Base-by-base conservation (phyloP, 176 grass and related monocot species). In the Hyparrhenia diplandra region DNA sequence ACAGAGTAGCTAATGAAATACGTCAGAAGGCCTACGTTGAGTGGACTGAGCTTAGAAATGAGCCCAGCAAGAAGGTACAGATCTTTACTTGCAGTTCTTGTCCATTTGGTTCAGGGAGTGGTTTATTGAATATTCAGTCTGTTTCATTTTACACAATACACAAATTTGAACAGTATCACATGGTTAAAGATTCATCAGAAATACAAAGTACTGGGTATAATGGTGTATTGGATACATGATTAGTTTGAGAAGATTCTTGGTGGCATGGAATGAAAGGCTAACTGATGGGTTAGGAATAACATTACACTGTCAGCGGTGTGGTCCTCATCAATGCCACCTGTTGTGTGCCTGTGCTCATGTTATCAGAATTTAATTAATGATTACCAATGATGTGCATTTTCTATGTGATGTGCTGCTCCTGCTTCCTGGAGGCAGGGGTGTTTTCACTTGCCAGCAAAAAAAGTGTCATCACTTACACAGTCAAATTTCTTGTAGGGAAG, bases 21-120 rank as follows among this genome's bases (percentile, higher is more conserved):
- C 93, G 93, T 69, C 92, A 99, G 75, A 88, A 90, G 64, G 92
- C 83, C 42, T 99, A 93, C 60, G 49, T 24, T 4, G 52, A 88
- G 66, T 95, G 90, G 92, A 39, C 70, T 73, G 78, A 81, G 27
- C 79, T 99, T 43, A 95, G 78, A 88, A 62, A 31, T 29, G 87
- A 86, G 76, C 90, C 91, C 49, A 24, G 11, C n/a, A 81, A 76
- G 80, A 99, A 90, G 93, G 96, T 99, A 63, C 27, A 34, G 64
- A 64, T 21, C 82, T 77, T 81, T 69, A 59, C 76, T 76, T 88
- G 59, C 67, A 42, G 6, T 43, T 47, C 7, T 52, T 74, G 67
- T 85, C 62, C 55, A 67, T 86, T 76, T 42, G 79, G 28, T 79
- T 60, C 7, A 78, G 67, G 37, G 8, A 29, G 41, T 47, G 45